Evolutionary conservation across 169 alveolate species (phyloP), one percentile per base, ranked within the genome.

Genomic region (Plasmodium billcollinsi): DNA sequence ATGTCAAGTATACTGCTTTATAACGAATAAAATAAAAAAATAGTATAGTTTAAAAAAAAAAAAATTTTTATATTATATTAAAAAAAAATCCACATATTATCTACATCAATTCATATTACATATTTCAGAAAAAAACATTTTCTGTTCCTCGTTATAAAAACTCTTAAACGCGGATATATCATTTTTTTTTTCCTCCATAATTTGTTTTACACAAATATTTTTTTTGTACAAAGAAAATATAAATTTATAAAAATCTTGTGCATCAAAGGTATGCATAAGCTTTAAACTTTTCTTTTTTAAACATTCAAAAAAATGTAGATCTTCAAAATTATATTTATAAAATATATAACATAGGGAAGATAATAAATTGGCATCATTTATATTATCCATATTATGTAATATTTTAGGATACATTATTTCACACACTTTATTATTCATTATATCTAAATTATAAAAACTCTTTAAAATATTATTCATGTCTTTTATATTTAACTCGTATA

Each of bases 341-440:
- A 78, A 78, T 65, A 78, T 78, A 54, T 78, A 66, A 66, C 89
- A 78, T 47, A 78, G 29, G 20, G 89, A 78, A 26, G 89, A 78
- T 43, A 78, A 29, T 20, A 69, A 65, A 21, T 26, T 54, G 18
- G 74, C 66, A 47, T 47, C 89, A 9, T 74, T 74, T 50, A 74
- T 43, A 8, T 43, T 78, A 58, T 78, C 54, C 62, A 78, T 21
- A 66, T 78, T 78, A 65, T 75, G 49, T 52, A 78, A 65, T 49
- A 78, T 78, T 66, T 78, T 78, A 14, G 20, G 47, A 78, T 66
- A 78, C 65, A 78, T 65, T 21, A 78, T 63, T 24, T 78, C 89
- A 59, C 89, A 78, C 14, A 78, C 63, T 52, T 58, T 78, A 2
- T 50, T 65, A 71, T 78, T 59, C 65, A 29, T 78, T 78, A 78